phyloP scores from a whole-genome alignment of 768 basidiomycete species.

The Lactarius hengduanensis region DNA sequence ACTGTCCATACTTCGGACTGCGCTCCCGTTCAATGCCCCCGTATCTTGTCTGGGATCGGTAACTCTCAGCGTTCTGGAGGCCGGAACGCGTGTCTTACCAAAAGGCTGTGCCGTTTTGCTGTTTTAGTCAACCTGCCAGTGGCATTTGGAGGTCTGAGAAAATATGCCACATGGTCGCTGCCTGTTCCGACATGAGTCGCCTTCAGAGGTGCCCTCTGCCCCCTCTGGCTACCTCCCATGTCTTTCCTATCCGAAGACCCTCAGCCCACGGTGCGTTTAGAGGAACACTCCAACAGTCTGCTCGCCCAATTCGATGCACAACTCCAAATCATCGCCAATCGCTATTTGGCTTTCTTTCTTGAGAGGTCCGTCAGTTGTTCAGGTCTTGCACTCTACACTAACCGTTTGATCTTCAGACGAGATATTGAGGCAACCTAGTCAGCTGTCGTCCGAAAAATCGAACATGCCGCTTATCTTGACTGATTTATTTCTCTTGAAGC shows the following conservation, averaged over 20 bases:
- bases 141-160: too few species aligned
- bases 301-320: neutral
- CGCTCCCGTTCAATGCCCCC: too few species aligned
- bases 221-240: neutral
- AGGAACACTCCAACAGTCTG: neutral
- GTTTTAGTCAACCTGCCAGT: too few species aligned
- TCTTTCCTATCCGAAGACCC: neutral
- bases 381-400: neutral
- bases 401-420: neutral
- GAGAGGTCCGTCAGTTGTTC: neutral
- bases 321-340: neutral
- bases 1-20: too few species aligned
- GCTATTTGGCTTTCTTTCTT: neutral
- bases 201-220: neutral
- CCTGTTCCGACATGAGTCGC: neutral
- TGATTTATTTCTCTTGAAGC: neutral
- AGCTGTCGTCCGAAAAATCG: neutral
- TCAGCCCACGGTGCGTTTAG: neutral
- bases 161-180: neutral
- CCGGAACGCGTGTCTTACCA: too few species aligned
- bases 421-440: neutral
- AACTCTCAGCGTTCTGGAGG: too few species aligned
- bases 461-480: neutral
- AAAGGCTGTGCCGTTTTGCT: too few species aligned
- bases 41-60: too few species aligned